phyloP scores from a whole-genome alignment of 176 grass and related monocot species.

The Triticum timopheevii region DNA sequence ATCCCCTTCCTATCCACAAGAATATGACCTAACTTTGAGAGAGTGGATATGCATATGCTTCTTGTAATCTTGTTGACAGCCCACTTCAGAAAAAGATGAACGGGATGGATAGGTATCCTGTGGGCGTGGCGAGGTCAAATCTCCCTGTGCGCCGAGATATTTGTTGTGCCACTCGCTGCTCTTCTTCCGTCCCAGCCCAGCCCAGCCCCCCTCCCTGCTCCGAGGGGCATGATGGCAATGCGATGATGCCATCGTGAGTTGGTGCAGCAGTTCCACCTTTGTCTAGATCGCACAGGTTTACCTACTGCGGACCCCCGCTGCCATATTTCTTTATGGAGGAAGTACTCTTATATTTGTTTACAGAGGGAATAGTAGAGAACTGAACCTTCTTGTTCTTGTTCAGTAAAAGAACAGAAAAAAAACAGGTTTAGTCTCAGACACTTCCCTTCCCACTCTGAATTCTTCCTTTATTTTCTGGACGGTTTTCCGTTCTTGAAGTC shows the following conservation, averaged over 20 bases:
- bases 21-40: background rate
- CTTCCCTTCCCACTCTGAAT: background rate
- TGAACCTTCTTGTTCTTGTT: background rate
- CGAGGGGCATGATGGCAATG: background rate
- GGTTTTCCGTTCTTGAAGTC: too few relatives aligned
- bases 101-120: background rate
- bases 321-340: too few relatives aligned
- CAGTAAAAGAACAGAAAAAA: background rate
- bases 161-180: background rate
- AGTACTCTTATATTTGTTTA: too few relatives aligned
- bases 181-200: background rate
- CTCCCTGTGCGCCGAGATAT: background rate
- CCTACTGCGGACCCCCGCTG: background rate
- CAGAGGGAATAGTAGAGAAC: background rate
- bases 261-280: background rate
- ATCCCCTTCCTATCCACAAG: constrained; percentile 7
- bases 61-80: background rate
- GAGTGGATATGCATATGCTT: background rate
- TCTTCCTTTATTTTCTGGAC: too few relatives aligned
- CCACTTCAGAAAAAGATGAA: background rate
- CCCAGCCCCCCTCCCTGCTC: background rate
- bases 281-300: background rate
- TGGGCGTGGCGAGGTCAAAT: constrained; percentile 12
- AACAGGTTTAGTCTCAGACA: background rate
- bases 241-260: background rate